These are phyloP conservation scores for Trichoderma sp. DNA, from an alignment of 2,329 filamentous ascomycete species.

Conservation along the genomic window DNA sequence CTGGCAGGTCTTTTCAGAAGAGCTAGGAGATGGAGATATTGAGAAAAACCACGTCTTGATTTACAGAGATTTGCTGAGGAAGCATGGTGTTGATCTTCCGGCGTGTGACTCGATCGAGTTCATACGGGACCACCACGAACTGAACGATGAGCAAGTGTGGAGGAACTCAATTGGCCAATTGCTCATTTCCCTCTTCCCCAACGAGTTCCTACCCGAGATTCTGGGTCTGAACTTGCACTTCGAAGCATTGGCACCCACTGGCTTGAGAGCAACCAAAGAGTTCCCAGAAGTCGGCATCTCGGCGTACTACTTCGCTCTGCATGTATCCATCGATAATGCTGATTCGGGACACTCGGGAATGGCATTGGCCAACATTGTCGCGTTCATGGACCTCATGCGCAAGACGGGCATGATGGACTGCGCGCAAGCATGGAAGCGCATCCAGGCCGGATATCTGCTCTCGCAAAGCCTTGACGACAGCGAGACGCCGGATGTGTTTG, in stretches of 20 bases:
- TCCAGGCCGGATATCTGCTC: conserved; percentile 28
- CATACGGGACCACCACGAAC: conserved; percentile 21
- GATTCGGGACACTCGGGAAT: conserved; percentile 53
- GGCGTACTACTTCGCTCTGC: conserved; percentile 53
- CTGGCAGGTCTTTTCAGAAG: conserved; percentile 55
- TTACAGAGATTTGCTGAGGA: conserved; percentile 37
- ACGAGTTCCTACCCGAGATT: conserved; percentile 54
- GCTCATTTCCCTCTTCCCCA: conserved; percentile 47
- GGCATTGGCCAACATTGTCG: conserved; percentile 43
- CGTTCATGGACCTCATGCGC: conserved; percentile 44
- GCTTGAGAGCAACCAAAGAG: conserved; percentile 41
- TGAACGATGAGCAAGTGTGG: conserved; percentile 38
- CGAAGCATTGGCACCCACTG: conserved; percentile 44
- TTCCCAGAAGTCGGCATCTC: conserved; percentile 48
- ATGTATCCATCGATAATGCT: conserved; percentile 54
- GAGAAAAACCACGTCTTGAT: conserved; percentile 49
- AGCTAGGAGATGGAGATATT: conserved; percentile 53
- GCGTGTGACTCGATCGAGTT: conserved; percentile 28
- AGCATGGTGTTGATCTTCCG: conserved; percentile 20
- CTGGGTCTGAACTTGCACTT: conserved; percentile 55
- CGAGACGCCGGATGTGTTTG: not conserved
- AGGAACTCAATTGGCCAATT: conserved; percentile 50
- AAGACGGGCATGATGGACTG: not conserved
- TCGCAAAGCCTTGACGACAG: conserved; percentile 24
- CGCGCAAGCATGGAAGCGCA: conserved; percentile 28